A percentile compares a stretch with the other conserved stretches of the same genome.
phyloP scores from a whole-genome alignment of 78 protist species.

The Dictyostelium purpureum region DNA sequence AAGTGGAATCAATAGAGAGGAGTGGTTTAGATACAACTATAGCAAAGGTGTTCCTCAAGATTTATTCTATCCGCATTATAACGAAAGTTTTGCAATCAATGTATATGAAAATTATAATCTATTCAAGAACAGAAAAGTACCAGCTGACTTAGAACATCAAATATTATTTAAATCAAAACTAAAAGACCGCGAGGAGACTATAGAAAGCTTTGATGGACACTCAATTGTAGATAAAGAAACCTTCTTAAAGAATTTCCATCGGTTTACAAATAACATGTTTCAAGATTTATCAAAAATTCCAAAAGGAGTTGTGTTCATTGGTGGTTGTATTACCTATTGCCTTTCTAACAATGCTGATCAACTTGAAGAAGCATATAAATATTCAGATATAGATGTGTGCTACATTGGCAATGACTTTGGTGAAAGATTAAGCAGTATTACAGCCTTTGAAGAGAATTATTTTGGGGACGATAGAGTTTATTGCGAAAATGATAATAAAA shows the following conservation, averaged over 20 bases:
- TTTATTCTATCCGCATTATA: neutral
- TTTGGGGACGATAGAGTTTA: neutral
- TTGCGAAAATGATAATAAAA: neutral
- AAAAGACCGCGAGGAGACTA: neutral
- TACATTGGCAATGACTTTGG: neutral
- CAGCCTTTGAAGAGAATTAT: neutral
- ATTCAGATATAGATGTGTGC: neutral
- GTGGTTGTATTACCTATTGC: constrained; percentile 14
- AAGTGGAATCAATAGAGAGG: neutral
- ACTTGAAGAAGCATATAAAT: neutral
- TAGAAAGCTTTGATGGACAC: neutral
- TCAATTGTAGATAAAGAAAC: neutral
- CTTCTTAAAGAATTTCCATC: neutral
- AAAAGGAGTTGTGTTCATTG: constrained; percentile 3
- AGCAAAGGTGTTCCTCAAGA: neutral
- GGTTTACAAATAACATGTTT: neutral
- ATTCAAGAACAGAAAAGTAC: neutral
- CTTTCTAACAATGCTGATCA: neutral
- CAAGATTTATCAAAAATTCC: neutral
- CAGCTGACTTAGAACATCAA: neutral
- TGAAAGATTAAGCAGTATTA: neutral
- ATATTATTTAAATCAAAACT: neutral
- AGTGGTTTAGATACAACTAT: neutral
- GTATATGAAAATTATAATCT: constrained; percentile 10
- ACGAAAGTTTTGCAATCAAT: neutral